These are phyloP conservation scores for Globisporangium rhizosaccharum DNA, from an alignment of 352 stramenopile species.

Conservation along the genomic window DNA sequence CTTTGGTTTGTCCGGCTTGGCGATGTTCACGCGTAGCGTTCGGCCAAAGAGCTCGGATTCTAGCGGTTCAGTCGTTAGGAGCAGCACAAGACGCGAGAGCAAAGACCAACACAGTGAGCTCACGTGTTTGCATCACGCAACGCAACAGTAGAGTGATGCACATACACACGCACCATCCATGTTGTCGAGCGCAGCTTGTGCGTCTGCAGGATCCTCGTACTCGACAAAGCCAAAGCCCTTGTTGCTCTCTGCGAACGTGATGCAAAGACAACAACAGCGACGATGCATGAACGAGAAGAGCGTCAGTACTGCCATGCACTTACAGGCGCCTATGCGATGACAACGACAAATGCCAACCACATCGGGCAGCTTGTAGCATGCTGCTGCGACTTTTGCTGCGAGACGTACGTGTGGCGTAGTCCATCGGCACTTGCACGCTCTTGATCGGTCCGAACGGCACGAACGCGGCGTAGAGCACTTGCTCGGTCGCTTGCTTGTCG, in stretches of 20 bases:
- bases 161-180: constrained; percentile 81
- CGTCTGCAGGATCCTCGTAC: constrained; percentile 88
- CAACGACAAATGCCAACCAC: neutral
- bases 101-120: neutral
- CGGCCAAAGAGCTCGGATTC: constrained; percentile 90
- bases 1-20: constrained; percentile 78
- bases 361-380: too few relatives aligned
- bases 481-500: constrained; percentile 83
- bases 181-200: constrained; percentile 92
- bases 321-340: neutral
- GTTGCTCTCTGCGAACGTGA: constrained; percentile 38
- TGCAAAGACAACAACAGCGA: neutral
- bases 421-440: constrained; percentile 67
- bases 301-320: neutral
- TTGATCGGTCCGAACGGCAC: constrained; percentile 82
- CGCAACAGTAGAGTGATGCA: neutral
- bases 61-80: constrained; percentile 16
- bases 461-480: constrained; percentile 83
- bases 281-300: neutral
- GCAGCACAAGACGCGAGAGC: too few relatives aligned
- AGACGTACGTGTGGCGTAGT: constrained; percentile 64
- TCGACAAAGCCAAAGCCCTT: constrained; percentile 95
- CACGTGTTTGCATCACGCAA: neutral
- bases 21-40: constrained; percentile 89
- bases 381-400: neutral